A percentile compares a stretch with the other conserved stretches of the same genome.
phyloP scores from a whole-genome alignment of 2,329 filamentous ascomycete species.

The Spiromastix sp. region DNA sequence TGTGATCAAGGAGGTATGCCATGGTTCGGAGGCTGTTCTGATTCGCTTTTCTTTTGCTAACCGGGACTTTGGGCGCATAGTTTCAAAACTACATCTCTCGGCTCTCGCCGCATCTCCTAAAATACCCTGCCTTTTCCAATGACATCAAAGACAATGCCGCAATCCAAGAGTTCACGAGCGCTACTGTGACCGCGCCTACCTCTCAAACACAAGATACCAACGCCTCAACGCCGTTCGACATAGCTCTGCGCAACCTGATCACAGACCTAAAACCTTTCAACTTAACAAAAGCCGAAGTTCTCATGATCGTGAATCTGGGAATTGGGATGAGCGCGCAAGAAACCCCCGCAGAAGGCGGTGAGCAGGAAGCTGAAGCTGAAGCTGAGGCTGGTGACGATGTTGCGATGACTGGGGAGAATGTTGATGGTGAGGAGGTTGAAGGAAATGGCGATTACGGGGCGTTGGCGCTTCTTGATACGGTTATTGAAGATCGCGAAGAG shows the following conservation, averaged over 20 bases:
- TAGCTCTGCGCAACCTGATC: slow-evolving; percentile 28
- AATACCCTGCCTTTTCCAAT: slow-evolving; percentile 27
- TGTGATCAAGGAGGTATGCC: slow-evolving; percentile 34
- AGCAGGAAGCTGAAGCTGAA: slow-evolving; percentile 11
- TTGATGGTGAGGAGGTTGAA: slow-evolving; percentile 8
- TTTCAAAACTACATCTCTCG: slow-evolving; percentile 33
- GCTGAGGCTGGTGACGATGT: slow-evolving; percentile 13
- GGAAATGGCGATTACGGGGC: slow-evolving; percentile 25
- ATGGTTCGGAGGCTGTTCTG: no score
- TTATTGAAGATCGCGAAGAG: slow-evolving; percentile 34
- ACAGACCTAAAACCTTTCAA: slow-evolving; percentile 27
- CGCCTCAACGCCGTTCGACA: slow-evolving; percentile 25
- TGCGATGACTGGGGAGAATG: slow-evolving; percentile 3
- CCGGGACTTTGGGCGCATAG: no score
- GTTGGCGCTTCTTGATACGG: slow-evolving; percentile 25
- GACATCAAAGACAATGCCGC: slow-evolving; percentile 10
- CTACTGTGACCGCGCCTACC: slow-evolving; percentile 5
- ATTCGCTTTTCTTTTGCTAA: no score
- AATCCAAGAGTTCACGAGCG: slow-evolving; percentile 9
- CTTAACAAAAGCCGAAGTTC: slow-evolving; percentile 36
- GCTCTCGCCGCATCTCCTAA: slow-evolving; percentile 29
- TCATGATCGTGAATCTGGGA: slow-evolving; percentile 37
- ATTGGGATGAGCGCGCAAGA: slow-evolving; percentile 22
- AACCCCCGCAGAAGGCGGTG: slow-evolving; percentile 11
- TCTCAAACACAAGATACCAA: slow-evolving; percentile 8